Conservation (phyloP, 2,329 filamentous ascomycete species). For the Epichloe amarillans region DNA sequence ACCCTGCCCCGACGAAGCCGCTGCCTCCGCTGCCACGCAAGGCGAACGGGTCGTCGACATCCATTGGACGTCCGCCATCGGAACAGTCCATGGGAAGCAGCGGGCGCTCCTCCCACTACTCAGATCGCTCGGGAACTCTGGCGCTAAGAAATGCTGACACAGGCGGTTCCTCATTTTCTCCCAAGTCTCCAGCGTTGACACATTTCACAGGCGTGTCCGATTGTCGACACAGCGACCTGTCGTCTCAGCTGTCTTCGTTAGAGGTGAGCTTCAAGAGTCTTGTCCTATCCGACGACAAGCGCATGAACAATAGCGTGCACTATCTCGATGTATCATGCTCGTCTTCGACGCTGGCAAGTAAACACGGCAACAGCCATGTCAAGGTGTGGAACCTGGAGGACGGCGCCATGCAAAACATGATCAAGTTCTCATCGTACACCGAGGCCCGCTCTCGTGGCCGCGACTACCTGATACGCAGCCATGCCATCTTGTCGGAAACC, state of each 20-base stretch:
- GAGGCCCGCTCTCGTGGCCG: slow-evolving; percentile 24
- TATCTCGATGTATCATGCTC: slow-evolving; percentile 23
- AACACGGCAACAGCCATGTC: slow-evolving; percentile 53
- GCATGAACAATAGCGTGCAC: slow-evolving; percentile 19
- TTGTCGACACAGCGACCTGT: not conserved
- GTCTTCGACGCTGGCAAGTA: slow-evolving; percentile 21
- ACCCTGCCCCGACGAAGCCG: slow-evolving; percentile 5
- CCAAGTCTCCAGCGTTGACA: not conserved
- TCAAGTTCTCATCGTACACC: slow-evolving; percentile 27
- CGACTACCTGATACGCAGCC: slow-evolving; percentile 29
- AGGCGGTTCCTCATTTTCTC: not conserved
- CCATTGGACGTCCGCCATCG: slow-evolving; percentile 3
- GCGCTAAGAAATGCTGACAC: not conserved
- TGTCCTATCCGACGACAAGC: slow-evolving; percentile 15
- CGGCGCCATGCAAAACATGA: slow-evolving; percentile 51
- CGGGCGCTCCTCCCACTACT: slow-evolving; percentile 4
- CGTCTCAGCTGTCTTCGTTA: slow-evolving; percentile 2
- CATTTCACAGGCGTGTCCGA: not conserved
- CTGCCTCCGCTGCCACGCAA: slow-evolving; percentile 4
- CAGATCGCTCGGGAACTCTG: slow-evolving; percentile 1
- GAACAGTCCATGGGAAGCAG: slow-evolving; percentile 1
- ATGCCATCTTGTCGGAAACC: slow-evolving; percentile 27
- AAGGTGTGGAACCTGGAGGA: slow-evolving; percentile 82
- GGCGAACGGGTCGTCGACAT: slow-evolving; percentile 1
- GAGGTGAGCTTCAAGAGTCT: slow-evolving; percentile 11